Base-by-base conservation (phyloP, 1,284 basidiomycete species). In the Cutaneotrichosporon cyanovorans region DNA sequence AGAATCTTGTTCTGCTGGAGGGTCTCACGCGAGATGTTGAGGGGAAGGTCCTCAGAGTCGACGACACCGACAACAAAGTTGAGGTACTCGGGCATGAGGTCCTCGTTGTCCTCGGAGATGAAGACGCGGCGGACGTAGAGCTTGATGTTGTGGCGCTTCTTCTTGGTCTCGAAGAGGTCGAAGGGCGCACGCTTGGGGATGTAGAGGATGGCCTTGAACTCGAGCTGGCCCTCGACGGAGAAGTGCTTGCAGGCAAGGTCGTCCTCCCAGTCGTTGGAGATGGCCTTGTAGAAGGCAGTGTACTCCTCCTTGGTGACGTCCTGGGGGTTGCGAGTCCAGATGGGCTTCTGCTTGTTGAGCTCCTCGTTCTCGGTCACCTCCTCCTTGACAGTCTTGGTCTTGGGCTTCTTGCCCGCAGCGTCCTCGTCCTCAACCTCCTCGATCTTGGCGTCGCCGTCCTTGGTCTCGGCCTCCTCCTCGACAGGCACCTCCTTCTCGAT, bases 91-190 rank as follows among this genome's bases (percentile, higher is more conserved):
- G 95, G 95, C 69, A 98, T 97, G 71, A 98, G 78, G 68, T 99
- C 95, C 78, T 98, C 95, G 73, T 92, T 97, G 77, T 99, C 93
- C 76, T 99, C 93, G 87, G 95, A 96, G 80, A 99, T 98, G 80
- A 99, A 98, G 65, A 98, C 93, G 52, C 95, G 90, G 78, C 95
- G 91, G 63, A 99, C 95, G 74, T 98, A 98, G 73, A 99, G 90
- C 80, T 98, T 98, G 81, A 99, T 97, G 86, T 97, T 98, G 83
- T 97, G 97, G 69, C 93, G 88, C 84, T 98, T 98, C 87, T 98
- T 98, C 87, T 99, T 98, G 61, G 87, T 88, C 80, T 98, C 95
- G 76, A 99, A 99, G 74, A 98, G 84, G 71, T 99, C 95, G 74
- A 98, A 98, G 47, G 93, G 91, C 37, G 91, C 91, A 56, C 88